Evolutionary conservation across 768 basidiomycete species (phyloP).

Genomic region (Lactarius quietus): DNA sequence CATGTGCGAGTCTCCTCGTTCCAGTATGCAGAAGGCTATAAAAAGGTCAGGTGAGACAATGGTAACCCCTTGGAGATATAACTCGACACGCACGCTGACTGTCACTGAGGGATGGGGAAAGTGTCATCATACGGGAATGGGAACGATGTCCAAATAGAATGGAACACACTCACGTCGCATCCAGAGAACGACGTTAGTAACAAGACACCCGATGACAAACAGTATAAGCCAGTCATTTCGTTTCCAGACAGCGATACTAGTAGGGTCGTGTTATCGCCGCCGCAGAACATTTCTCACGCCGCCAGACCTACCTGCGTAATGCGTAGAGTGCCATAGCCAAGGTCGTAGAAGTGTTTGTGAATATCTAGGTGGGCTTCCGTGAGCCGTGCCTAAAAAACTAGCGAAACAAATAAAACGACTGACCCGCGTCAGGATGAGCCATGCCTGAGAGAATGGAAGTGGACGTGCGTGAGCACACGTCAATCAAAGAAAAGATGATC

Average conservation of each 20-base stretch:
- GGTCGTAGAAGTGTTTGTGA: constrained; percentile 13
- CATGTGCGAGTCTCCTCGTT: constrained; percentile 7
- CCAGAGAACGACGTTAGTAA: constrained; percentile 18
- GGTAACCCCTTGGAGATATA: background rate
- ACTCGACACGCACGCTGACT: background rate
- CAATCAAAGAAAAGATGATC: background rate
- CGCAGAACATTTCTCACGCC: background rate
- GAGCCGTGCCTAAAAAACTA: background rate
- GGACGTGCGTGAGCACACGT: background rate
- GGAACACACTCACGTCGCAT: constrained; percentile 7
- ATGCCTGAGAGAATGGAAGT: background rate
- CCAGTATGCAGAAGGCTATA: constrained; percentile 5
- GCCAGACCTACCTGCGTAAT: constrained; percentile 12
- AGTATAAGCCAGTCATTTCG: constrained; percentile 5
- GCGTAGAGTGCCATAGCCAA: constrained; percentile 18
- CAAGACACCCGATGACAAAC: constrained; percentile 7
- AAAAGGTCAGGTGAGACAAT: background rate
- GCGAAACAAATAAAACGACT: background rate
- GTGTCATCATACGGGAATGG: background rate
- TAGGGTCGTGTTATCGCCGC: background rate
- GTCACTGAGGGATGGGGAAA: background rate
- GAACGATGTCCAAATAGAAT: background rate
- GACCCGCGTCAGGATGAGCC: constrained; percentile 15
- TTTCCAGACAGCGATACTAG: constrained; percentile 18
- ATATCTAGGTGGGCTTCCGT: constrained; percentile 1